phyloP scores from a whole-genome alignment of 306 rosid genomes.

The Casuarina equisetifolia region DNA sequence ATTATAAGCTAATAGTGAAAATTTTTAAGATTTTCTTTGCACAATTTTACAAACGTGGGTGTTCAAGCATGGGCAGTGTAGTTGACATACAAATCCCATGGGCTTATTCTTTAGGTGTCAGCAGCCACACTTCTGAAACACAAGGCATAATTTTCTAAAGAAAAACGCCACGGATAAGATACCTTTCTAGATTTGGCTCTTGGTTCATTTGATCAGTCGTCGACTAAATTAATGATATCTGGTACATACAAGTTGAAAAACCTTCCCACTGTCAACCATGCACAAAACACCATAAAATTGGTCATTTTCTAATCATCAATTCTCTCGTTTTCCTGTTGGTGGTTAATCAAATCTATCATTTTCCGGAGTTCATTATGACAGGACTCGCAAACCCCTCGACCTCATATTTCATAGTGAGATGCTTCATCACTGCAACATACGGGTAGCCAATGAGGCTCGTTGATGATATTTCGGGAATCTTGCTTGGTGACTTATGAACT shows the following conservation, averaged over 20 bases:
- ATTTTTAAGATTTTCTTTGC: too few species aligned
- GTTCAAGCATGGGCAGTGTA: too few species aligned
- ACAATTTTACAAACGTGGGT: too few species aligned
- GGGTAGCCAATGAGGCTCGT: background rate
- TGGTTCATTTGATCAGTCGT: constrained; percentile 6
- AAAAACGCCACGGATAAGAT: too few species aligned
- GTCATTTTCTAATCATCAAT: background rate
- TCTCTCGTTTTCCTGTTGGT: background rate
- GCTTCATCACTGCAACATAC: background rate
- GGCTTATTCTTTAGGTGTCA: too few species aligned
- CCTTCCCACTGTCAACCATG: constrained; percentile 6
- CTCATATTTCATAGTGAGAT: background rate
- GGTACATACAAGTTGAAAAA: background rate
- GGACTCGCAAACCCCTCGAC: background rate
- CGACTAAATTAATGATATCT: background rate
- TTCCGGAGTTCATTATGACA: background rate
- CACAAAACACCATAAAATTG: background rate
- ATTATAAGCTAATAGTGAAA: too few species aligned
- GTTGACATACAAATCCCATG: too few species aligned
- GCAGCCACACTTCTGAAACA: too few species aligned
- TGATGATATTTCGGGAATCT: background rate
- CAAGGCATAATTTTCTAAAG: too few species aligned
- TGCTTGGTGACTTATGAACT: background rate
- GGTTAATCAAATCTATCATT: background rate
- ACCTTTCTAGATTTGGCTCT: background rate